Percentiles rank a stretch among this genome's conserved stretches.
Conservation (phyloP, 306 rosid species). For the Dryas drummondii region DNA sequence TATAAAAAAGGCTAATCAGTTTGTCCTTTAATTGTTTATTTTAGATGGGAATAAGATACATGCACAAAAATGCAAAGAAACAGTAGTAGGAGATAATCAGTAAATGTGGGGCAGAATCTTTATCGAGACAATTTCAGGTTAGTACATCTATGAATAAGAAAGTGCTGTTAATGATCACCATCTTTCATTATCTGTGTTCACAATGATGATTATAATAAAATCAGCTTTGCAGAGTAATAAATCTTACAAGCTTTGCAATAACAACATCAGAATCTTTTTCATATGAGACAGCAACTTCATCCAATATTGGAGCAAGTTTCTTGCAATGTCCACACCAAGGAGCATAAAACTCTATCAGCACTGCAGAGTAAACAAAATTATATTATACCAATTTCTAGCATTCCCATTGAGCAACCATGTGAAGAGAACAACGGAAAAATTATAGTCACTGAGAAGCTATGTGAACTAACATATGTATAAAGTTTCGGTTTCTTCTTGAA, state of each 20-base stretch:
- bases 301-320: slow-evolving; percentile 81
- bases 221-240: background rate
- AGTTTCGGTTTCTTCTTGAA: background rate
- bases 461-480: background rate
- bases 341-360: slow-evolving; percentile 86
- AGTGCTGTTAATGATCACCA: background rate
- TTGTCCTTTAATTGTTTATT: too few relatives aligned
- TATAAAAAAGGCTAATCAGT: too few relatives aligned
- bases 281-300: slow-evolving; percentile 77
- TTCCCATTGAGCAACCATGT: background rate
- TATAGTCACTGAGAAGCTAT: background rate
- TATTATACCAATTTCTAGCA: slow-evolving; percentile 9
- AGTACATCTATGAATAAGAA: background rate
- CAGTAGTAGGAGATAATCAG: background rate
- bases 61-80: background rate
- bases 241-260: slow-evolving; percentile 82
- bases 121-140: background rate
- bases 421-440: slow-evolving; percentile 1
- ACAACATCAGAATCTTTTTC: slow-evolving; percentile 64
- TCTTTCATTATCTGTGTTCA: background rate
- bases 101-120: background rate
- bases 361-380: slow-evolving; percentile 42
- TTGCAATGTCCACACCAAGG: slow-evolving; percentile 99
- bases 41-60: too few relatives aligned
- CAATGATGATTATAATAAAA: background rate